A percentile compares a stretch with the other conserved stretches of the same genome.
Evolutionary conservation across 2,329 filamentous ascomycete genomes (phyloP).

Genomic region (Nakataea oryzae): DNA sequence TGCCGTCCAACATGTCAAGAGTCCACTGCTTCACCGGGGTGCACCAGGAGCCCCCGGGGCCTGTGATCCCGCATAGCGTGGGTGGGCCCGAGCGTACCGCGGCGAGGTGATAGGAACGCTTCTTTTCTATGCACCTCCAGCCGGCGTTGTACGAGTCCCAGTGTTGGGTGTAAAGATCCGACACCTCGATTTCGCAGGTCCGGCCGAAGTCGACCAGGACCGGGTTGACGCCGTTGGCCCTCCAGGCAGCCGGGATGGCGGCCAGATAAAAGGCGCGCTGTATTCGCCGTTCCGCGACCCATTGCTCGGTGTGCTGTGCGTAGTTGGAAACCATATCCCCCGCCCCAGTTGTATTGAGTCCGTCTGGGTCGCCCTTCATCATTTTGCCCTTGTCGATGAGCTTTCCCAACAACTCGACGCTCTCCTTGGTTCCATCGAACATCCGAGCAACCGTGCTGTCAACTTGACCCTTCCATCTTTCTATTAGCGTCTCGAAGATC

Average conservation of each 20-base stretch:
- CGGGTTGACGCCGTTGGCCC: background rate
- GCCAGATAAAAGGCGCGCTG: background rate
- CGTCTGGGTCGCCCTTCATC: background rate
- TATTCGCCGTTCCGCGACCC: background rate
- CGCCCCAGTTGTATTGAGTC: too few species aligned
- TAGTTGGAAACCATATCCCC: too few species aligned
- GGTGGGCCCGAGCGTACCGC: background rate
- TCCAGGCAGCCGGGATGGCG: background rate
- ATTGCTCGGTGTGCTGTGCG: background rate
- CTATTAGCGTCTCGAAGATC: background rate
- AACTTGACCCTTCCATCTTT: background rate
- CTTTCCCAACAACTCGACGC: background rate
- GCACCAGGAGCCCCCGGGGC: background rate
- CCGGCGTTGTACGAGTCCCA: background rate
- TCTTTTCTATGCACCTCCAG: background rate
- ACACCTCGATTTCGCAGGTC: background rate
- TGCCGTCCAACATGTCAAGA: background rate
- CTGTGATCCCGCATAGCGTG: background rate
- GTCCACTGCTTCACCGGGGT: background rate
- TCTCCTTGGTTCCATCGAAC: background rate
- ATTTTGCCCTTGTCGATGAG: background rate
- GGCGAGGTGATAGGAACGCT: background rate
- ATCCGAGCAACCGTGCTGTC: background rate
- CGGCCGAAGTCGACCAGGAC: background rate
- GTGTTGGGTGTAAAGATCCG: background rate